Percentiles rank a stretch among this genome's conserved stretches.
These are phyloP conservation scores for Zymoseptoria tritici DNA, from an alignment of 2,329 filamentous ascomycete species.

Conservation along the genomic window DNA sequence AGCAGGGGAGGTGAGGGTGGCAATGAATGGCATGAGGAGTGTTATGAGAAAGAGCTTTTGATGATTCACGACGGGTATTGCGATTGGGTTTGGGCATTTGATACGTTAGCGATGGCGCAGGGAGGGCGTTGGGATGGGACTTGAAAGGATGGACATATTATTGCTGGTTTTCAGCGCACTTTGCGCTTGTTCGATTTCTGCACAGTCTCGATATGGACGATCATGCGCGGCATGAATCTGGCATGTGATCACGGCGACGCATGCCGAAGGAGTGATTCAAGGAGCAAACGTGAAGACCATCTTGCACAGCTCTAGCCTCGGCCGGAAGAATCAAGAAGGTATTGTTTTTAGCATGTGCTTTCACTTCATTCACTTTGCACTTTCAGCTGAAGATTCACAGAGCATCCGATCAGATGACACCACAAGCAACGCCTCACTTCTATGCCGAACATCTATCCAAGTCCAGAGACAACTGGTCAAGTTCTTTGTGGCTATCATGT, in stretches of 20 bases:
- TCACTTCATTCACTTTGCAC: background rate
- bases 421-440: background rate
- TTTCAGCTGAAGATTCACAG: background rate
- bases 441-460: background rate
- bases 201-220: background rate
- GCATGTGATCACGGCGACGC: background rate
- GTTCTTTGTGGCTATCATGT: background rate
- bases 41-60: constrained; percentile 1
- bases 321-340: background rate
- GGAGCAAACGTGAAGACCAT: background rate
- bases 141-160: background rate
- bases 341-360: background rate
- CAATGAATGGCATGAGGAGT: constrained; percentile 6
- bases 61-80: background rate
- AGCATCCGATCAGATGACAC: background rate
- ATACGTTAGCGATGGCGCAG: constrained; percentile 15
- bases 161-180: background rate
- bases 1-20: constrained; percentile 27
- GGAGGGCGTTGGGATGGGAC: background rate
- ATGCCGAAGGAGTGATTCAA: background rate
- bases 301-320: background rate
- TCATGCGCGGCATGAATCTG: background rate
- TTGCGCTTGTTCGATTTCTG: background rate
- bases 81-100: background rate
- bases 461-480: background rate